These are phyloP conservation scores for Wickerhamomyces rabaulensis DNA, from an alignment of 805 yeast genomes.

Conservation along the genomic window DNA sequence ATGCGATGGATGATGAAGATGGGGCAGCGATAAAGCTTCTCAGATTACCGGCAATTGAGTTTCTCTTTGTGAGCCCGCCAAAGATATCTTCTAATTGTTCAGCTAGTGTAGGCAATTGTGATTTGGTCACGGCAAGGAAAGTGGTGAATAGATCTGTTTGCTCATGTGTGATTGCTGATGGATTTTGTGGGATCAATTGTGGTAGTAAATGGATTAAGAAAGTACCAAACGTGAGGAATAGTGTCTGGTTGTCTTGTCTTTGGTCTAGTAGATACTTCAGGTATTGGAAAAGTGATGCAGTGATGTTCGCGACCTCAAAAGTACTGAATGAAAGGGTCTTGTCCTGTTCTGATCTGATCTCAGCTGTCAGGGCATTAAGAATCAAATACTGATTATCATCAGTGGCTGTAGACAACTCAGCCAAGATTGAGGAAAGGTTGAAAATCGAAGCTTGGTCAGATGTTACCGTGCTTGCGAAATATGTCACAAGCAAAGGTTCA, in stretches of 20 bases:
- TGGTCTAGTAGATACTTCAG: conserved; percentile 8
- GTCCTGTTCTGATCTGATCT: conserved; percentile 8
- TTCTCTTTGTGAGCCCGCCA: conserved; percentile 12
- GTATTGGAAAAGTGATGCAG: conserved; percentile 8
- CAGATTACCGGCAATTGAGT: conserved; percentile 6
- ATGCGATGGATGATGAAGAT: conserved; percentile 1
- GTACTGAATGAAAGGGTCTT: conserved; percentile 8
- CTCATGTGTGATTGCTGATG: conserved; percentile 5
- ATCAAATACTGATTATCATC: conserved; percentile 16
- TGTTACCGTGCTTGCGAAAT: conserved; percentile 6
- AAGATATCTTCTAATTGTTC: conserved; percentile 12
- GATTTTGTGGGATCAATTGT: conserved; percentile 5
- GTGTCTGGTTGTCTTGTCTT: background rate
- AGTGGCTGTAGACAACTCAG: conserved; percentile 6
- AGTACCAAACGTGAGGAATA: conserved; percentile 10
- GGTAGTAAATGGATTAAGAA: conserved; percentile 12
- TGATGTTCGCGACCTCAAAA: conserved; percentile 14
- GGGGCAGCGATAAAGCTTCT: background rate
- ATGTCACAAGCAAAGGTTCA: conserved; percentile 20
- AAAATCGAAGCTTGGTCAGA: conserved; percentile 8
- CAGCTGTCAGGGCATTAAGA: conserved; percentile 11
- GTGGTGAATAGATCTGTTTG: conserved; percentile 10
- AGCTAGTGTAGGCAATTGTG: conserved; percentile 4
- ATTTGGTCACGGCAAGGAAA: conserved; percentile 5
- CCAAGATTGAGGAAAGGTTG: conserved; percentile 11